Percentiles rank a stretch among this genome's conserved stretches.
Conservation (phyloP, 805 yeast species). For the Pichia pseudocactophila region DNA sequence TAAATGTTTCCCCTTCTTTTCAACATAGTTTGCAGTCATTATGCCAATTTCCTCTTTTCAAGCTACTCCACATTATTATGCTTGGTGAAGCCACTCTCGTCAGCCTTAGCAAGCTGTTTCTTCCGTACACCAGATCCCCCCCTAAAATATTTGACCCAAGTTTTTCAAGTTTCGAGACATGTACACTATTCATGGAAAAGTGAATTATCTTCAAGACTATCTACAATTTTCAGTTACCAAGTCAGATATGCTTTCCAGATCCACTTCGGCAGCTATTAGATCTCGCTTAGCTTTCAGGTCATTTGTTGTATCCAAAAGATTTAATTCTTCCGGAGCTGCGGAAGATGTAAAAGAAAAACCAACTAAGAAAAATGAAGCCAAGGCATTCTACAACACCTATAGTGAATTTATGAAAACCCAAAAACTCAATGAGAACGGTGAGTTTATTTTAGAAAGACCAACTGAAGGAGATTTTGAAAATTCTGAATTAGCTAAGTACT, state of each 20-base stretch:
- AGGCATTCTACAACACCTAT: conserved; percentile 10
- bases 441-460: conserved; percentile 15
- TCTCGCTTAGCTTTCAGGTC: neutral
- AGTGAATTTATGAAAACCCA: conserved; percentile 8
- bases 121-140: neutral
- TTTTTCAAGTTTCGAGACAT: neutral
- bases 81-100: too few relatives aligned
- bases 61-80: too few relatives aligned
- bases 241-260: conserved; percentile 10
- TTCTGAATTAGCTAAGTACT: conserved; percentile 17
- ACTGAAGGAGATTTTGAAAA: conserved; percentile 17
- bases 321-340: conserved; percentile 3
- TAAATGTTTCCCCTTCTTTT: too few relatives aligned
- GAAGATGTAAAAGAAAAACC: neutral
- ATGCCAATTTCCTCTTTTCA: too few relatives aligned
- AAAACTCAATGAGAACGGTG: conserved; percentile 20
- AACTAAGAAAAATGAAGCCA: neutral
- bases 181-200: too few relatives aligned
- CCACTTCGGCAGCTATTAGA: conserved; percentile 2
- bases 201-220: too few relatives aligned
- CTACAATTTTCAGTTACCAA: too few relatives aligned
- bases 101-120: neutral
- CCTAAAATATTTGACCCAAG: too few relatives aligned
- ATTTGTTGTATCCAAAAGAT: conserved; percentile 5
- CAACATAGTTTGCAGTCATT: too few relatives aligned